Evolutionary conservation across 257 asterid species (phyloP), one percentile per base, ranked within the genome.

Genomic region (Haberlea rhodopensis): DNA sequence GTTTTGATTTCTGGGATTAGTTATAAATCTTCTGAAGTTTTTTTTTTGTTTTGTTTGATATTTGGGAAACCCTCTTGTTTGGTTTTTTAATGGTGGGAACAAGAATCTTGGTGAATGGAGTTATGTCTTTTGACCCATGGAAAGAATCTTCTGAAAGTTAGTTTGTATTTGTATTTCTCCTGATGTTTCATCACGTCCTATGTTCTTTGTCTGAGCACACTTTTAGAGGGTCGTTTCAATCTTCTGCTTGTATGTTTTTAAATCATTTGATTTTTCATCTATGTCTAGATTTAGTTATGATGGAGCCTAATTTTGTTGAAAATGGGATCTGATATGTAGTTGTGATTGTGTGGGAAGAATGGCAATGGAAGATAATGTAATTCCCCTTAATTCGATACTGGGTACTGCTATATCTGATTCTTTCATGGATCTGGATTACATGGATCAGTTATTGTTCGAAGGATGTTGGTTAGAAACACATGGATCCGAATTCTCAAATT

Each of bases 401-500:
- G 77, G 75, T 24, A 45, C 73, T 24, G 31, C 70, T 21, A 71
- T 78, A 28, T 70, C 82, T 62, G 95, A 89, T 73, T 24, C 73
- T 46, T 77, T 85, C 45, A 78, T 89, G 90, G 96, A 91, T 82
- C 71, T 87, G 75, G 98, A 89, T 87, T 84, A 68, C 77, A 79
- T 89, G 88, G 96, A 89, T 76, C 94, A 82, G 53, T 68, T 91
- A 1, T 71, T 91, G 56, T 71, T 82, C n/a, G 97, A 85, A 24
- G 97, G 96, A 21, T 87, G 91, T 71, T 85, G 94, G 98, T 77
- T 91, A 73, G 97, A 89, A 60, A 71, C 92, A 34, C 71, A 76
- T 63, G 88, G 85, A 81, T 78, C 87, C 49, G 88, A 85, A 18
- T 77, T 82, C 82, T 71, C 84, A 23, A 73, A 69, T 37, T 76